A percentile compares a stretch with the other conserved stretches of the same genome.
phyloP scores from a whole-genome alignment of 2,329 filamentous ascomycete species.

The Albifimbria verrucaria region DNA sequence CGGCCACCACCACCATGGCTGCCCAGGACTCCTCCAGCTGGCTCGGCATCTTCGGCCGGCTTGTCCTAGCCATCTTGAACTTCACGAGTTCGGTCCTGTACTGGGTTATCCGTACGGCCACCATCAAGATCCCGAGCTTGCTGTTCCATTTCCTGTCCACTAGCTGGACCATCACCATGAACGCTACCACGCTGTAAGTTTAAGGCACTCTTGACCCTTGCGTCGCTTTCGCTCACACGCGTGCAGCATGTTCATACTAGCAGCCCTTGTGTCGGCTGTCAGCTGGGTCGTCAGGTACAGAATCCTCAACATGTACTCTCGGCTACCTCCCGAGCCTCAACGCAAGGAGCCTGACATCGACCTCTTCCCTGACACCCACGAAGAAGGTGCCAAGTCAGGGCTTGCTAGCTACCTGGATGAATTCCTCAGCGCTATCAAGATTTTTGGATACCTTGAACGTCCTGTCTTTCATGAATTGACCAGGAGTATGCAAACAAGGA shows the following conservation, averaged over 20 bases:
- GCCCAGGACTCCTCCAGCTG: conserved; percentile 46
- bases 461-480: conserved; percentile 98
- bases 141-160: conserved; percentile 88
- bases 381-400: conserved; percentile 84
- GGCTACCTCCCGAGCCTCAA: conserved; percentile 89
- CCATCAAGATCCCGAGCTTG: conserved; percentile 84
- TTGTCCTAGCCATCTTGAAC: conserved; percentile 54
- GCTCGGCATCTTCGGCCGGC: conserved; percentile 54
- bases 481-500: conserved; percentile 95
- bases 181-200: conserved; percentile 86
- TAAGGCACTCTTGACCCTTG: conserved; percentile 6
- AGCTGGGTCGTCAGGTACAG: conserved; percentile 95
- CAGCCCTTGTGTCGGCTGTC: conserved; percentile 74
- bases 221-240: conserved; percentile 11
- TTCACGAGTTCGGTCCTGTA: conserved; percentile 61
- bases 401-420: conserved; percentile 97
- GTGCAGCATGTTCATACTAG: conserved; percentile 68
- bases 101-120: conserved; percentile 79
- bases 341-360: conserved; percentile 95
- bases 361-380: conserved; percentile 88
- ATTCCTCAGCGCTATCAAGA: conserved; percentile 97
- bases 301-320: conserved; percentile 94
- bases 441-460: conserved; percentile 94
- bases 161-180: conserved; percentile 96
- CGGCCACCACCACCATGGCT: conserved; percentile 28